These are phyloP conservation scores for Diplodia intermedia DNA, from an alignment of 2,329 filamentous ascomycete species.

Conservation along the genomic window DNA sequence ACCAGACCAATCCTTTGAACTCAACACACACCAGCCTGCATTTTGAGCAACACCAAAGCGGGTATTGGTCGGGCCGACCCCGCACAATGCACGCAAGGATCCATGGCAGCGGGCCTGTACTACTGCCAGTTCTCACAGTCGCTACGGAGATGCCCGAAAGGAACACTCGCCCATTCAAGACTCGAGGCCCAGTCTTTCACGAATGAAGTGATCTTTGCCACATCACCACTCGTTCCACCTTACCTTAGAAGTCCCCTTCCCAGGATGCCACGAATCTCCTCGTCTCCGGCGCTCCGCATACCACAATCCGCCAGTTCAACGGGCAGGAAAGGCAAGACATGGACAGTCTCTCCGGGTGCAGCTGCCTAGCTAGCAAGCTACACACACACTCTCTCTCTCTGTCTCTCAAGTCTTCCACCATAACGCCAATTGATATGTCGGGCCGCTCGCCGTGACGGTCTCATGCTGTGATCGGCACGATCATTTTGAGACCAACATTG, in stretches of 20 bases:
- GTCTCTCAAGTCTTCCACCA: no score
- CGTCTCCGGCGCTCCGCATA: constrained; percentile 13
- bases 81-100: constrained; percentile 16
- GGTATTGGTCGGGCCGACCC: constrained; percentile 23
- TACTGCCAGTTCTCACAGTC: neutral
- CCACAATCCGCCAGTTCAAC: neutral
- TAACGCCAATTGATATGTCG: neutral
- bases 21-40: neutral
- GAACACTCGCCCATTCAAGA: neutral
- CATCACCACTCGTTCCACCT: neutral
- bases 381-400: no score
- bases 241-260: neutral
- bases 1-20: neutral
- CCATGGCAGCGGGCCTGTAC: neutral
- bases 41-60: constrained; percentile 1
- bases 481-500: neutral
- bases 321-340: neutral
- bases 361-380: no score
- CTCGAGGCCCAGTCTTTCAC: neutral
- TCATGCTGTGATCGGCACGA: no score
- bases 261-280: neutral
- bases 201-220: constrained; percentile 3
- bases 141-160: constrained; percentile 1
- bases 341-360: neutral
- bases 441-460: neutral